Base-by-base conservation (phyloP, 139 green algal species). In the Desmodesmus armatus region DNA sequence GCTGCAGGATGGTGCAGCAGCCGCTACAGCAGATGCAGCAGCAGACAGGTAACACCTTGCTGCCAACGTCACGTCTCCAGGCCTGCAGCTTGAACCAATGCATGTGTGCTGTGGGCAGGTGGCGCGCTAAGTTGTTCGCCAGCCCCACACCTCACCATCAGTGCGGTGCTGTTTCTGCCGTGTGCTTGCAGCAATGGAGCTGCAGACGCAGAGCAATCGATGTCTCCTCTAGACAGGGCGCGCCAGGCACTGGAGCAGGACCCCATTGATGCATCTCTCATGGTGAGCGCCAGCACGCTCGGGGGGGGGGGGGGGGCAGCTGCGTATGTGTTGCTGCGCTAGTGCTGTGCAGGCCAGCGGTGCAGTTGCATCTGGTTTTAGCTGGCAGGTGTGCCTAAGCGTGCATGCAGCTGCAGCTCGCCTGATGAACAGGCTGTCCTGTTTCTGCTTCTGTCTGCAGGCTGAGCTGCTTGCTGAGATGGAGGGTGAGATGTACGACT, bases 401-500 rank as follows among this genome's bases (percentile, higher is more conserved):
- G 7, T 7, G 47, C 9, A 7, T 21, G 9, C 47, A 39, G 72
- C 44, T 41, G 35, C 37, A 41, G 25, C 19, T 11, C 60, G 41
- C 41, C 23, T 33, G 25, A 5, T 62, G 15, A 21, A 11, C 25
- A 69, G 63, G 23, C n/a, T 85, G 40, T 27, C 23, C 7, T 3
- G 5, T 27, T 60, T n/a, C 6, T 27, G 60, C 60, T 21, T 60
- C 3, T 85, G 65, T 11, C 78, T 71, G 47, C 84, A 91, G 90
- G 82, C 74, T 47, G 72, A 60, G 15, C 39, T 67, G 27, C 63
- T 91, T 6, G 77, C 80, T 15, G 86, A 90, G 27, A 80, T 93
- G 40, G 90, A 91, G 44, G 80, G 73, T 0, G 88, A 93, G 78
- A 85, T 93, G 79, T 82, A 44, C 21, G 63, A 81, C 17, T 33